Conservation (phyloP, 352 stramenopile genomes). For the Phytophthora melonis region DNA sequence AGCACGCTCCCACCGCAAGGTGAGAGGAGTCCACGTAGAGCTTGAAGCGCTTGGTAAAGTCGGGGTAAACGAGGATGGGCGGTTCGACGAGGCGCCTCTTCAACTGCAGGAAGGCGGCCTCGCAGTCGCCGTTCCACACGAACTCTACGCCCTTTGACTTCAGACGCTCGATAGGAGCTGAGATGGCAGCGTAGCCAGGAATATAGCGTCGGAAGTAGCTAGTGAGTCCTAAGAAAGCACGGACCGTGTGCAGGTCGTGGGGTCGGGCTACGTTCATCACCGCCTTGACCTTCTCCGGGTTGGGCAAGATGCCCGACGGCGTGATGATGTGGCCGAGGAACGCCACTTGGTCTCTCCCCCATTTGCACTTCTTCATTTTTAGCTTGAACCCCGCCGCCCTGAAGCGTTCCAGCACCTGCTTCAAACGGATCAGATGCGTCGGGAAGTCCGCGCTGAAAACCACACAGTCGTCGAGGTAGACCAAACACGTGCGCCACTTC, state of each 20-base stretch:
- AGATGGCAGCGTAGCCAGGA: constrained; percentile 7
- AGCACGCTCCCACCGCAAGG: too few relatives aligned
- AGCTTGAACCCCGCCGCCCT: background rate
- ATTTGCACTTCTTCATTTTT: constrained; percentile 19
- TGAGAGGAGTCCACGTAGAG: too few relatives aligned
- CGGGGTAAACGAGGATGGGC: too few relatives aligned
- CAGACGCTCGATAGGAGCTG: background rate
- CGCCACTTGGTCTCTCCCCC: background rate
- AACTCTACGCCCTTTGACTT: too few relatives aligned
- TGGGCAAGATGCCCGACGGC: background rate
- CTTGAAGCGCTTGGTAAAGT: too few relatives aligned
- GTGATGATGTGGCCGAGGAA: constrained; percentile 14
- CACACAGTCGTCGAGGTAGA: constrained; percentile 12
- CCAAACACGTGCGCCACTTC: constrained; percentile 6
- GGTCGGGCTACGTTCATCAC: constrained; percentile 4
- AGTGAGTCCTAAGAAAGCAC: background rate
- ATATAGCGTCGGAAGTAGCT: constrained; percentile 12
- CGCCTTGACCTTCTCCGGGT: constrained; percentile 11
- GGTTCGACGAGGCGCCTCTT: too few relatives aligned
- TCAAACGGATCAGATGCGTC: background rate
- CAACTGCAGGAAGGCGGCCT: too few relatives aligned
- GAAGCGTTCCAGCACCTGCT: constrained; percentile 3
- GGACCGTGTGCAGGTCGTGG: background rate
- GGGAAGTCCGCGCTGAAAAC: constrained; percentile 7
- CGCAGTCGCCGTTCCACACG: too few relatives aligned